A percentile compares a stretch with the other conserved stretches of the same genome.
phyloP scores from a whole-genome alignment of 1,284 basidiomycete species.

The Cryptococcus sp. region DNA sequence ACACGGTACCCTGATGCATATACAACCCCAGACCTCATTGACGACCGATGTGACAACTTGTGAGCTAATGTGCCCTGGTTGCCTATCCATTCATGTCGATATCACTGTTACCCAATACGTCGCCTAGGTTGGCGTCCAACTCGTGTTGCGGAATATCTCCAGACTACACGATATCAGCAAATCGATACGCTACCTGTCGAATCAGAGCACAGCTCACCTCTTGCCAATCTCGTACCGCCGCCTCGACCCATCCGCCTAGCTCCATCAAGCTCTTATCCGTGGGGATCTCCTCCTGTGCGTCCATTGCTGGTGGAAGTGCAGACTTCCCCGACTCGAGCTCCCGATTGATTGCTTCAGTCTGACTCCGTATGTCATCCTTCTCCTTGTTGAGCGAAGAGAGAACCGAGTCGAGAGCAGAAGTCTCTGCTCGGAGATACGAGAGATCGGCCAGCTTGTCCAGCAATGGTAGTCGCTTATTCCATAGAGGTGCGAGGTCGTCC shows the following conservation, averaged over 20 bases:
- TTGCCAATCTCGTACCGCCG: slow-evolving; percentile 35
- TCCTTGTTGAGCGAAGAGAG: slow-evolving; percentile 26
- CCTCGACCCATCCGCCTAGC: slow-evolving; percentile 37
- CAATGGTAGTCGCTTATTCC: slow-evolving; percentile 1
- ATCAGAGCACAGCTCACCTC: slow-evolving; percentile 11
- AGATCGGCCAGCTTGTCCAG: neutral
- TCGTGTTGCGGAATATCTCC: too few relatives aligned
- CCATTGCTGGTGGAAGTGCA: neutral
- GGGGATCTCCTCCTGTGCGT: slow-evolving; percentile 7
- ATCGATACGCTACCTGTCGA: neutral
- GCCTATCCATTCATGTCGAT: too few relatives aligned
- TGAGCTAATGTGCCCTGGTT: too few relatives aligned
- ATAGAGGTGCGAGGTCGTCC: neutral
- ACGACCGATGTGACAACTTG: too few relatives aligned
- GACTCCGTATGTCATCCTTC: slow-evolving; percentile 22
- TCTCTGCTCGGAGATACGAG: slow-evolving; percentile 19
- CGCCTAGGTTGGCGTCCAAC: too few relatives aligned
- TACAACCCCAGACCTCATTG: too few relatives aligned
- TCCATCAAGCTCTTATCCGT: slow-evolving; percentile 31
- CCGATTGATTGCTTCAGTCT: slow-evolving; percentile 19
- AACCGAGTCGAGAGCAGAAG: slow-evolving; percentile 22
- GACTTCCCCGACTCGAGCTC: slow-evolving; percentile 25
- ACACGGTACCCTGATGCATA: too few relatives aligned
- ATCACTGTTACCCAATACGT: too few relatives aligned
- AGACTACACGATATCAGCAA: neutral